These are phyloP conservation scores for Camellia lanceoleosa DNA, from an alignment of 148 eudicot genomes.

Conservation along the genomic window DNA sequence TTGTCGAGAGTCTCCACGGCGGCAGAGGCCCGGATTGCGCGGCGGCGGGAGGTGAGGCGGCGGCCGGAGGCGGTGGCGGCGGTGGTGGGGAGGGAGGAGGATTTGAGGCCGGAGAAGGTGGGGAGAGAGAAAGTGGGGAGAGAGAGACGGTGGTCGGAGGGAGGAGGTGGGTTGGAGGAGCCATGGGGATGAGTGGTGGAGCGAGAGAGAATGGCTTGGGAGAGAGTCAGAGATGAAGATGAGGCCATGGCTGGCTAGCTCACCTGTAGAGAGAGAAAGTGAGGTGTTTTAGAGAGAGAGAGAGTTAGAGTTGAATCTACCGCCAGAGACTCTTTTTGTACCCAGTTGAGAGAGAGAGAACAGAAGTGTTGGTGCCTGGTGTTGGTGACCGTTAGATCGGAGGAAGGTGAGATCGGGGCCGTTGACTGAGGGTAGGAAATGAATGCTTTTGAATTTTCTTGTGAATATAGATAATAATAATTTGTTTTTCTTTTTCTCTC, in stretches of 20 bases:
- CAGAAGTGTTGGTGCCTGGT: not conserved
- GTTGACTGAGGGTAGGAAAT: constrained; percentile 38
- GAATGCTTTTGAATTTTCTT: constrained; percentile 24
- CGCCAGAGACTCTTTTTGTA: not conserved
- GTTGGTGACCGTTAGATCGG: constrained; percentile 21
- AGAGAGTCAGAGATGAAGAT: constrained; percentile 54
- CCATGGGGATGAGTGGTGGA: constrained; percentile 11
- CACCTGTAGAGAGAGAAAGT: not conserved
- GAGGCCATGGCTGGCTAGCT: constrained; percentile 54
- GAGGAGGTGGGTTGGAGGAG: constrained; percentile 7
- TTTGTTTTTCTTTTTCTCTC: not conserved
- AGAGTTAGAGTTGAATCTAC: not conserved
- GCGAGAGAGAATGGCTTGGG: constrained; percentile 38
- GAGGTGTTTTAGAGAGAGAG: constrained; percentile 6
- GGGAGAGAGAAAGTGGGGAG: constrained; percentile 34
- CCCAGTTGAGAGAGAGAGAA: not conserved
- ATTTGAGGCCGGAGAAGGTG: constrained; percentile 34
- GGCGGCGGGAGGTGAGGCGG: constrained; percentile 22
- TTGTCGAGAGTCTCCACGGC: constrained; percentile 48
- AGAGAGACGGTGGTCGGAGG: not conserved
- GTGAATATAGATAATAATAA: not conserved
- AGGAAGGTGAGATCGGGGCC: constrained; percentile 18
- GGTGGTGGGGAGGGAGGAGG: constrained; percentile 17
- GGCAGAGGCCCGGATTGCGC: constrained; percentile 38
- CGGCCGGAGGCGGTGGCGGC: constrained; percentile 20